Evolutionary conservation across 768 basidiomycete genomes (phyloP), one percentile per base, ranked within the genome.

Genomic region (Tulasnella calospora): DNA sequence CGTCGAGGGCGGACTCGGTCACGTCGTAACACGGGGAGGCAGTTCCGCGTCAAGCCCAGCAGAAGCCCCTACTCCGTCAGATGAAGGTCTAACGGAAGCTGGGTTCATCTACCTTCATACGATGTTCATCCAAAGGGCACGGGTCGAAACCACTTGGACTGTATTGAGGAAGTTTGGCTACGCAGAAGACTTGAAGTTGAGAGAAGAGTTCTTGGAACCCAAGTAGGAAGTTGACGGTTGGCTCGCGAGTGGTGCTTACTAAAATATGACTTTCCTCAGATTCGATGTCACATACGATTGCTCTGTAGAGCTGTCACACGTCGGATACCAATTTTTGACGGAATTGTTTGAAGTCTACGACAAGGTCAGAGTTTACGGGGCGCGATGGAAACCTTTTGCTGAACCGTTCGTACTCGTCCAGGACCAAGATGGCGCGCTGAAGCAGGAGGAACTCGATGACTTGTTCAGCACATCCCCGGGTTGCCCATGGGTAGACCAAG

Each of bases 101-200:
- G 97, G 97, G 0, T 98, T 98, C 85, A 84, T 98, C 51, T 96
- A 94, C 83, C 90, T 99, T 17, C 95, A 98, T 84, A 98, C 97
- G 3, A 94, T 91, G 81, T 99, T 99, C 85, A 98, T 99, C 77
- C 97, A 97, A 85, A 91, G 92, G 57, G 97, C 97, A 30, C 89
- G 97, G 71, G 87, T 97, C 80, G 97, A 99, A 84, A 99, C 97
- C 36, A 99, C 97, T 1, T 99, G 97, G 97, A 96, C 95, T 10
- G 95, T 97, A 8, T 87, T 99, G 81, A 87, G 96, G 80, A 94
- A 91, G 83, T 98, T 98, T 83, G 97, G 97, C 5, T 99, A 99
- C 82, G 97, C 92, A 19, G 97, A 98, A 83, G 96, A 98, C 82
- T 84, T 99, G 80, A 90, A 92, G 81, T 85, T 99, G 80, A 92